Conservation (phyloP, 108 stramenopile species). For the Discostella pseudostelligera region DNA sequence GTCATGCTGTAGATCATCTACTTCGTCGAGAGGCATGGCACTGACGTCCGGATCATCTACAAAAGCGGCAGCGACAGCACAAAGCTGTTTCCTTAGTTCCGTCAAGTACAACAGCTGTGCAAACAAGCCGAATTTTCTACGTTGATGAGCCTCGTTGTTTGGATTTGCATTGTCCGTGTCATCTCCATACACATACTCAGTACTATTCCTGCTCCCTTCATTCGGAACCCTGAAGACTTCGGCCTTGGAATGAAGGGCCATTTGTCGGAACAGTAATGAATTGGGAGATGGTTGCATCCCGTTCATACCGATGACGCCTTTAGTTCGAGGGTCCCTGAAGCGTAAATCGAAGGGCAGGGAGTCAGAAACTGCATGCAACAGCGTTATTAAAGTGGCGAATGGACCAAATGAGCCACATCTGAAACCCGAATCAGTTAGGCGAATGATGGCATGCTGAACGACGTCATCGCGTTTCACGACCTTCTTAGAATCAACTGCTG, state of each 20-base stretch:
- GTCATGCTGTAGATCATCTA: constrained; percentile 2
- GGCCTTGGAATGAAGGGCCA: constrained; percentile 57
- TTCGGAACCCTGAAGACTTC: constrained; percentile 35
- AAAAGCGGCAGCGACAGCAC: constrained; percentile 62
- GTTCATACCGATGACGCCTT: constrained; percentile 77
- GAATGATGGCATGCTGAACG: constrained; percentile 88
- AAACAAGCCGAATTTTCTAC: constrained; percentile 60
- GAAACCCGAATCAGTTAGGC: constrained; percentile 84
- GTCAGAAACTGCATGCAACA: constrained; percentile 79
- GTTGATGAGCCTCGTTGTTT: constrained; percentile 1
- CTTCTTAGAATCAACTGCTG: constrained; percentile 24
- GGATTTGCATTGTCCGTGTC: not conserved
- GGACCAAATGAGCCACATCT: constrained; percentile 91
- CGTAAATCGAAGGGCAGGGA: constrained; percentile 81
- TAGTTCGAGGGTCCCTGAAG: constrained; percentile 74
- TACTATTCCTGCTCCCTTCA: not conserved
- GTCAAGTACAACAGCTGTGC: constrained; percentile 63
- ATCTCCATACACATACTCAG: constrained; percentile 6
- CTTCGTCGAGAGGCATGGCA: constrained; percentile 1
- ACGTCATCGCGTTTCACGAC: constrained; percentile 69
- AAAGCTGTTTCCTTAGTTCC: constrained; percentile 65
- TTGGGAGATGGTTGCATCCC: constrained; percentile 77
- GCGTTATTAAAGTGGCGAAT: constrained; percentile 69
- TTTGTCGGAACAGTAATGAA: constrained; percentile 67
- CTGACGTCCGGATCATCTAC: constrained; percentile 39